Conservation (phyloP, 345 rosid species). For the Murraya paniculata region DNA sequence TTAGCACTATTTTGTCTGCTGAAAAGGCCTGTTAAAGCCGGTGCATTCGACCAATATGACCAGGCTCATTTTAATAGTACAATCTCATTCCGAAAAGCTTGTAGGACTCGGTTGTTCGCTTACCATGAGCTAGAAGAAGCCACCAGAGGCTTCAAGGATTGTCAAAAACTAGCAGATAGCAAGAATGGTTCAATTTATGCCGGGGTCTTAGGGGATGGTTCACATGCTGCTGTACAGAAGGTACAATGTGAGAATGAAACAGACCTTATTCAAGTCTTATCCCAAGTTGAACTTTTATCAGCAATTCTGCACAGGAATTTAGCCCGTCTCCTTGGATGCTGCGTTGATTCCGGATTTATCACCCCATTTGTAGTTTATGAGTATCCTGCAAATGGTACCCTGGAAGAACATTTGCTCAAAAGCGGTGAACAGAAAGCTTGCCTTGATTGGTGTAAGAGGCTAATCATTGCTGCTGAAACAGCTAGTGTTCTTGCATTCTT, state of each 20-base stretch:
- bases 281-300: constrained; percentile 57
- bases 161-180: constrained; percentile 46
- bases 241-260: constrained; percentile 50
- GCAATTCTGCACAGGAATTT: constrained; percentile 57
- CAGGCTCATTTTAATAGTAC: constrained; percentile 38
- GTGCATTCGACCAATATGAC: constrained; percentile 23
- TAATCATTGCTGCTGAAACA: constrained; percentile 60
- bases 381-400: constrained; percentile 62
- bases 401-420: constrained; percentile 46
- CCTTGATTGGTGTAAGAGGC: constrained; percentile 72
- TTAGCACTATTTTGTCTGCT: constrained; percentile 50
- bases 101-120: constrained; percentile 58
- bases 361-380: constrained; percentile 61
- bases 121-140: constrained; percentile 77
- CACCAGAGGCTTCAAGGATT: constrained; percentile 56
- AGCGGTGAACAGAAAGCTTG: constrained; percentile 30
- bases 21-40: constrained; percentile 43
- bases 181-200: constrained; percentile 49
- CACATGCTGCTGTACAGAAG: constrained; percentile 66
- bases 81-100: constrained; percentile 64
- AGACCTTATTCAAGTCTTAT: constrained; percentile 54
- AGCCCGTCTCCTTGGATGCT: constrained; percentile 69
- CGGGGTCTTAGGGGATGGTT: constrained; percentile 60
- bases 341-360: constrained; percentile 47
- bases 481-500: constrained; percentile 60